phyloP scores from a whole-genome alignment of 2,329 filamentous ascomycete species.

The Magnaporthales sp. region DNA sequence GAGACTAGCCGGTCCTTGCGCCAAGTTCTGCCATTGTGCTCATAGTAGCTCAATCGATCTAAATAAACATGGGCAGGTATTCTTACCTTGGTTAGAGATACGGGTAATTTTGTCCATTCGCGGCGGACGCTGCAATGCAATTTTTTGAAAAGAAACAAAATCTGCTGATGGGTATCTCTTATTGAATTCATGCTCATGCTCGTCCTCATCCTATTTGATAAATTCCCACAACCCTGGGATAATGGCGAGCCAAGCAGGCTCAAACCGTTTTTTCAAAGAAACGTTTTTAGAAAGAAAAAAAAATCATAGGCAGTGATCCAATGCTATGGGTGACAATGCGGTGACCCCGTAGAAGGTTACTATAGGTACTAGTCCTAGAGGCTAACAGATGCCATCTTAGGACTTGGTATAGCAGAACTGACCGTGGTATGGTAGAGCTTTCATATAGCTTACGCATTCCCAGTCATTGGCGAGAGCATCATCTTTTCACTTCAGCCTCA shows the following conservation, averaged over 20 bases:
- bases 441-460: neutral
- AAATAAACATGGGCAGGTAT: too few relatives aligned
- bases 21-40: too few relatives aligned
- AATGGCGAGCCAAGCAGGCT: neutral
- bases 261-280: neutral
- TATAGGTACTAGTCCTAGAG: neutral
- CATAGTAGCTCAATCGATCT: too few relatives aligned
- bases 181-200: neutral
- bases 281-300: neutral
- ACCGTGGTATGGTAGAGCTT: neutral
- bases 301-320: neutral
- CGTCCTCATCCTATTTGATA: neutral
- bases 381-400: neutral
- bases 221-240: neutral
- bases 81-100: neutral
- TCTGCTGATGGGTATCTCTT: neutral
- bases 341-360: neutral
- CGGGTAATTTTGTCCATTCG: neutral
- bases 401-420: neutral
- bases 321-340: neutral
- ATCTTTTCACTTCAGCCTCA: neutral
- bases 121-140: neutral
- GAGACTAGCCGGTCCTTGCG: too few relatives aligned
- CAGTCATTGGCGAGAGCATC: neutral
- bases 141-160: neutral